Evolutionary conservation across 306 rosid genomes (phyloP), one percentile per base, ranked within the genome.

Genomic region (Cucurbita moschata): DNA sequence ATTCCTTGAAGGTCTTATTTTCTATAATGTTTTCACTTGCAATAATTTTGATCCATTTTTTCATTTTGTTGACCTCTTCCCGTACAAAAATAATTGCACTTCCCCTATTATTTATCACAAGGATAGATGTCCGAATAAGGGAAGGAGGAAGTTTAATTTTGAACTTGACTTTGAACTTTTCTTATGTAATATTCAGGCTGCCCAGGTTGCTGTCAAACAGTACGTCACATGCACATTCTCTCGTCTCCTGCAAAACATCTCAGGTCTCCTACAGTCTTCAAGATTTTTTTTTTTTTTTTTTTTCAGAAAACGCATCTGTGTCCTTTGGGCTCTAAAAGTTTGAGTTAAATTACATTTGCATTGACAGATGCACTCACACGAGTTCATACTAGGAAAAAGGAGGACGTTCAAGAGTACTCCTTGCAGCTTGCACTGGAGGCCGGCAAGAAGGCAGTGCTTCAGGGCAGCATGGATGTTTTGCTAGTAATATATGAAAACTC

Each of bases 391-490:
- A 80, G 73, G 66, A 88, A 81, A 81, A 88, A 85, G 76, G 88
- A 85, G 54, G 88, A 82, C 66, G 73, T 66, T 64, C 84, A 78
- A 77, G 88, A 87, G 76, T 75, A 79, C 83, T 81, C 89, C 55
- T 84, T 94, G 67, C 90, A 89, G 73, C 79, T 77, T 72, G 86
- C 86, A 57, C 79, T 91, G 56, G 97, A 89, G 78, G 84, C 92
- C 51, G 85, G 96, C 78, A 87, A 86, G 79, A 87, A 89, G 75
- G 84, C 81, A 63, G 89, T 87, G 80, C 89, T 91, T 53, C 95
- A 91, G 84, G 96, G 97, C 81, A 82, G 96, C 82, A 78, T 82
- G 86, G 85, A 86, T 72, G 75, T 85, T 71, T 85, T 94, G 82
- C 78, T 81, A 86, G 98, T 94, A 83, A 79, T 50, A 53, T 67